Conservation (phyloP, 31 red algal species). For the Bonnemaisonia californica region DNA sequence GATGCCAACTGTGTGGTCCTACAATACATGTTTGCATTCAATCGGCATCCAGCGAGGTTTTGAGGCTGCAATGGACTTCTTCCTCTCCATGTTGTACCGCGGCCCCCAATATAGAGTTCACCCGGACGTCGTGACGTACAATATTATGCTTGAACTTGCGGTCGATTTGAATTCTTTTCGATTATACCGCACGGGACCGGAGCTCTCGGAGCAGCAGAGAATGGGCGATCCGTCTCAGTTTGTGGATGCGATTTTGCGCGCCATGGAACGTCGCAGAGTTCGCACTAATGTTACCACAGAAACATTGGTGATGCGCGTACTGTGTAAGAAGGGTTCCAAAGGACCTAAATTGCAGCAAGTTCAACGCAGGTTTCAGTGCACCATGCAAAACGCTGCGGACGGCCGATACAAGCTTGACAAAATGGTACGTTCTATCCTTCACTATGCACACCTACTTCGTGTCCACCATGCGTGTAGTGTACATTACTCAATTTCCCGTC, state of each 20-base stretch:
- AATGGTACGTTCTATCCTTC: neutral
- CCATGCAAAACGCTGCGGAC: neutral
- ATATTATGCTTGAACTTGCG: constrained; percentile 16
- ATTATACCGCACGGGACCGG: neutral
- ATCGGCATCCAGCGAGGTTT: constrained; percentile 9
- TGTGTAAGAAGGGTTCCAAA: neutral
- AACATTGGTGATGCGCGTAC: constrained; percentile 1
- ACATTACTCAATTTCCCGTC: no score
- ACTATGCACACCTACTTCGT: neutral
- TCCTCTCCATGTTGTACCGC: constrained; percentile 1
- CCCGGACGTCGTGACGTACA: constrained; percentile 28
- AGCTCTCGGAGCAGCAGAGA: neutral
- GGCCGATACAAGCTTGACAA: neutral
- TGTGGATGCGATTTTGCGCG: constrained; percentile 10
- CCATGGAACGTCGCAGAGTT: constrained; percentile 7
- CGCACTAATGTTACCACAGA: constrained; percentile 20
- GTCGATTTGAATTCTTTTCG: neutral
- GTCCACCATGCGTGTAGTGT: neutral
- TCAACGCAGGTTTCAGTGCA: neutral
- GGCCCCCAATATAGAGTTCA: neutral
- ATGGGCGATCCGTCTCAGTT: neutral
- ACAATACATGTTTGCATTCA: constrained; percentile 15
- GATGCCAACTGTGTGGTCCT: constrained; percentile 6
- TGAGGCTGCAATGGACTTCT: constrained; percentile 4
- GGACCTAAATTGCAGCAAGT: neutral